Evolutionary conservation across 2,329 filamentous ascomycete genomes (phyloP).

Genomic region (Neodidymelliopsis sp.): DNA sequence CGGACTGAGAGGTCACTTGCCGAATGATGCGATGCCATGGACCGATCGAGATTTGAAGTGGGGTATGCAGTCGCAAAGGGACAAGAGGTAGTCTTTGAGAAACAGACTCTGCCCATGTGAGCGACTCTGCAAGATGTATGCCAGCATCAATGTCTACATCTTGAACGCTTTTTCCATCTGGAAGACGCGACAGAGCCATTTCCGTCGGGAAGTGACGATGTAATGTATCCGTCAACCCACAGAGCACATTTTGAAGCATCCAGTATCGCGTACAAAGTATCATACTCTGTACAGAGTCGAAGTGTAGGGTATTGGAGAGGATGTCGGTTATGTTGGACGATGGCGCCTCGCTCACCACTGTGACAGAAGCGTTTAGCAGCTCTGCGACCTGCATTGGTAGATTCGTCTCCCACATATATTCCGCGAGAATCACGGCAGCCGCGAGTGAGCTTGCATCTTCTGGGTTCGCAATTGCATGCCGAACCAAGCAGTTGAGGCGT

Average conservation of each 20-base stretch:
- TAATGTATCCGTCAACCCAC: slow-evolving; percentile 34
- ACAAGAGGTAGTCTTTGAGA: slow-evolving; percentile 35
- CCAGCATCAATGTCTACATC: slow-evolving; percentile 31
- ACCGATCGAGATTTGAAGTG: slow-evolving; percentile 36
- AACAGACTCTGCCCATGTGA: slow-evolving; percentile 29
- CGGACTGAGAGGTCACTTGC: not conserved
- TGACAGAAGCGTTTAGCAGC: slow-evolving; percentile 25
- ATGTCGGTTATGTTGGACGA: slow-evolving; percentile 30
- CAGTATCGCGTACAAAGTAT: slow-evolving; percentile 38
- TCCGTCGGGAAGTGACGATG: slow-evolving; percentile 33
- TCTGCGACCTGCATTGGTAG: slow-evolving; percentile 25
- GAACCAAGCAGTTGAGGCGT: slow-evolving; percentile 31
- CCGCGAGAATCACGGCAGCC: slow-evolving; percentile 31
- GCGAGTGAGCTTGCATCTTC: slow-evolving; percentile 28
- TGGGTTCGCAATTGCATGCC: slow-evolving; percentile 29
- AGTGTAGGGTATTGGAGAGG: slow-evolving; percentile 27
- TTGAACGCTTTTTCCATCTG: slow-evolving; percentile 21
- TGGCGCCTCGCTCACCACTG: slow-evolving; percentile 16
- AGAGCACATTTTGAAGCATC: slow-evolving; percentile 34
- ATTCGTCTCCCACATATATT: slow-evolving; percentile 31
- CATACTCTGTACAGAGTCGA: slow-evolving; percentile 33
- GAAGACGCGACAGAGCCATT: slow-evolving; percentile 25
- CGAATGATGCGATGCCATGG: slow-evolving; percentile 35
- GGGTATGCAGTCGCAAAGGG: slow-evolving; percentile 37
- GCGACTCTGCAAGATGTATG: slow-evolving; percentile 29